Conservation (phyloP, 2,329 filamentous ascomycete genomes). For the Blumeriella jaapii region DNA sequence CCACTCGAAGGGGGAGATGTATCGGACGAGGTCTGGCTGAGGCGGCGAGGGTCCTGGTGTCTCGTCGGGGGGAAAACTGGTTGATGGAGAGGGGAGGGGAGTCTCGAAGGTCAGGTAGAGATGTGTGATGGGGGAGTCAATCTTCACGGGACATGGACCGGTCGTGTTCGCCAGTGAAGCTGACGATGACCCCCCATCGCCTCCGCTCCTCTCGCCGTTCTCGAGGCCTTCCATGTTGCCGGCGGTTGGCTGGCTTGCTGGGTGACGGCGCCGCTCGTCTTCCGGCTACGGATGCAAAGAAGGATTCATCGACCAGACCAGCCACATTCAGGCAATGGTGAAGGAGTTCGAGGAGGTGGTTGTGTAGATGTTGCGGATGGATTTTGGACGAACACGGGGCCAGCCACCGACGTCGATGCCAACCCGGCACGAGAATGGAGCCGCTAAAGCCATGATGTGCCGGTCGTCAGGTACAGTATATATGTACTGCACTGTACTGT, state of each 20-base stretch:
- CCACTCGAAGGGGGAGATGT: slow-evolving; percentile 64
- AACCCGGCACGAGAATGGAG: no score
- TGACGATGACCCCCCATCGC: slow-evolving; percentile 5
- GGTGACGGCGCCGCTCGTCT: no score
- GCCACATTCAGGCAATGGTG: no score
- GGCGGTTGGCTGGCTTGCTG: neutral
- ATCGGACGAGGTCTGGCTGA: slow-evolving; percentile 54
- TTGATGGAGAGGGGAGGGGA: slow-evolving; percentile 18
- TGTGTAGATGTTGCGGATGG: no score
- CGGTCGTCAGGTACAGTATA: no score
- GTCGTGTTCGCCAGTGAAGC: slow-evolving; percentile 1
- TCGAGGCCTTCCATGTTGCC: slow-evolving; percentile 5
- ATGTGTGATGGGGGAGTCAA: slow-evolving; percentile 19
- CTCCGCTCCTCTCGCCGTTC: slow-evolving; percentile 4
- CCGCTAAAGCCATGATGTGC: no score
- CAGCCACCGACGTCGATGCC: no score
- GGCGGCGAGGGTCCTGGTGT: slow-evolving; percentile 31
- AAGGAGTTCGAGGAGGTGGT: no score
- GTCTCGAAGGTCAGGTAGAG: slow-evolving; percentile 27
- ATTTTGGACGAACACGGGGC: no score
- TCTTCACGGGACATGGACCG: slow-evolving; percentile 7
- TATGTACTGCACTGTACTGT: no score
- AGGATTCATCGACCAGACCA: no score
- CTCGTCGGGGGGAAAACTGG: slow-evolving; percentile 6
- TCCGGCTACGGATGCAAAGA: no score